phyloP scores from a whole-genome alignment of 495 filamentous ascomycete species.

The Cercophora samala region DNA sequence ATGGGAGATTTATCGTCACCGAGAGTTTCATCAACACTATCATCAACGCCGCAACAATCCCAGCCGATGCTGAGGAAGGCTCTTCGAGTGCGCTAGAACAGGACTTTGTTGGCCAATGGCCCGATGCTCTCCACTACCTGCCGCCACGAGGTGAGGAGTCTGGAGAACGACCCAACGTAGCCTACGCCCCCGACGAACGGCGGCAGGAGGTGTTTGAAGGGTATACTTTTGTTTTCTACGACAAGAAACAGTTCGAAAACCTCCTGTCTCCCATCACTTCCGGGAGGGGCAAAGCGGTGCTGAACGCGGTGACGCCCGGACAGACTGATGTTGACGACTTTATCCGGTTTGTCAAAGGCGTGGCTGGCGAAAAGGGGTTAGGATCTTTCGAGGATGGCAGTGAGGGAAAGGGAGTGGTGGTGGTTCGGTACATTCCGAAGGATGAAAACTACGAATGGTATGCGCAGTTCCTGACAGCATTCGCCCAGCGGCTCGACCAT shows the following conservation, averaged over 20 bases:
- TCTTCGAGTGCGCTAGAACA: constrained; percentile 66
- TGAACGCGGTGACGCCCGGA: constrained; percentile 58
- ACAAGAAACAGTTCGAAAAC: constrained; percentile 72
- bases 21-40: constrained; percentile 67
- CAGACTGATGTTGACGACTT: constrained; percentile 73
- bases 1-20: constrained; percentile 76
- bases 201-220: constrained; percentile 75
- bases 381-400: constrained; percentile 59
- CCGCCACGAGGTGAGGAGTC: constrained; percentile 75
- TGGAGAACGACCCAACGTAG: constrained; percentile 53
- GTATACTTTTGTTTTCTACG: constrained; percentile 85
- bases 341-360: constrained; percentile 68
- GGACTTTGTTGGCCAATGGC: constrained; percentile 82
- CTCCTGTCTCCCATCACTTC: constrained; percentile 69
- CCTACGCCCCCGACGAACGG: constrained; percentile 64
- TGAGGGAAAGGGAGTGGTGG: constrained; percentile 66
- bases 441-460: constrained; percentile 65
- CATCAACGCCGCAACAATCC: constrained; percentile 61
- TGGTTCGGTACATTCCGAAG: constrained; percentile 71
- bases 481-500: constrained; percentile 69
- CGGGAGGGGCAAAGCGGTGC: constrained; percentile 77
- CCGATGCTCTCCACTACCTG: constrained; percentile 65
- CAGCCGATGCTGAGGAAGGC: constrained; percentile 53
- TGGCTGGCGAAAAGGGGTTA: constrained; percentile 68
- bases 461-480: constrained; percentile 58